Evolutionary conservation across 2,329 filamentous ascomycete species (phyloP).

Genomic region (Penicillium polonicum): DNA sequence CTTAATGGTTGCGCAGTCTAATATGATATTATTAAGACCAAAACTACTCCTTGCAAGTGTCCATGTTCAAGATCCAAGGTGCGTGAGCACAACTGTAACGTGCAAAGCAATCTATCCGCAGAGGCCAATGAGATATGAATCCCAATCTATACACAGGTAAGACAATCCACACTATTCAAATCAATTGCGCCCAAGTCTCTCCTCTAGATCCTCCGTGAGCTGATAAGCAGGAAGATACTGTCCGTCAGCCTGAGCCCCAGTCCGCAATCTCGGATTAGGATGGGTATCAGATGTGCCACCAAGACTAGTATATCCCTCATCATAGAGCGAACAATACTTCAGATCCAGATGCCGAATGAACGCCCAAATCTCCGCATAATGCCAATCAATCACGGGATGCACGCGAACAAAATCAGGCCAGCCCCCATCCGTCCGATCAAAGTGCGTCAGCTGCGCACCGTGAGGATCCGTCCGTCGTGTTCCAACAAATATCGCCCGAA

Average conservation of each 20-base stretch:
- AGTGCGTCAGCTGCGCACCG: constrained; percentile 72
- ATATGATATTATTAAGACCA: constrained; percentile 12
- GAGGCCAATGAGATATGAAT: background rate
- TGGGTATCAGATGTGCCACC: constrained; percentile 86
- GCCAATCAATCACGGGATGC: constrained; percentile 97
- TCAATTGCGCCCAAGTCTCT: constrained; percentile 71
- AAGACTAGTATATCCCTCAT: constrained; percentile 86
- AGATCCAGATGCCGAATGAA: constrained; percentile 72
- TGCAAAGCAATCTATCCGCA: constrained; percentile 17
- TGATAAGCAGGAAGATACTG: constrained; percentile 28
- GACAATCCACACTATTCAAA: background rate
- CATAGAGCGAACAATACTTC: constrained; percentile 83
- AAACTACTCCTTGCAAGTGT: background rate
- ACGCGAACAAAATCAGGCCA: constrained; percentile 94
- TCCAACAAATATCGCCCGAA: constrained; percentile 82
- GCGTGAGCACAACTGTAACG: constrained; percentile 2
- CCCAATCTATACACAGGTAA: constrained; percentile 14
- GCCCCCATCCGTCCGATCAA: constrained; percentile 80
- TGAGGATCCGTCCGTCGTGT: constrained; percentile 91
- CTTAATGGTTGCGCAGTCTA: constrained; percentile 10
- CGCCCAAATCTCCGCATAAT: constrained; percentile 91
- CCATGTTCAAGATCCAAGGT: constrained; percentile 1
- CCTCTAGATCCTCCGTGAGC: constrained; percentile 64
- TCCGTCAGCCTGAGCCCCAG: constrained; percentile 20
- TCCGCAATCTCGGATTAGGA: constrained; percentile 74